A percentile compares a stretch with the other conserved stretches of the same genome.
Evolutionary conservation across 768 basidiomycete genomes (phyloP).

Genomic region (Pluteus cervinus): DNA sequence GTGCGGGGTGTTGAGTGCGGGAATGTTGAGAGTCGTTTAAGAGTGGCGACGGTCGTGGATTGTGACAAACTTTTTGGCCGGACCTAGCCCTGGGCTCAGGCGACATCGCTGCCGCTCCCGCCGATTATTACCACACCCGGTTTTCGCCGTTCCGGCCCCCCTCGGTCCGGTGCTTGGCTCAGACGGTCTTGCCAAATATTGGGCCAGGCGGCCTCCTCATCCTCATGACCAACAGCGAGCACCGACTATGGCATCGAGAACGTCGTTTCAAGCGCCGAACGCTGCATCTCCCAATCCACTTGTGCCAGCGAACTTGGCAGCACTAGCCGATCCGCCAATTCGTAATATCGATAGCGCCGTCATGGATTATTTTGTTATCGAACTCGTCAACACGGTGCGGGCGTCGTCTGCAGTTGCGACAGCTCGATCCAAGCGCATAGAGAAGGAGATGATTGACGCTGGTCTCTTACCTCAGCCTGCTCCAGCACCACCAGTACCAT

Average conservation of each 20-base stretch:
- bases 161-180: no score
- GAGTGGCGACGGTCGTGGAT: slow-evolving; percentile 11
- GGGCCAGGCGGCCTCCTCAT: no score
- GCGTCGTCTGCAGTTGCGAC: slow-evolving; percentile 70
- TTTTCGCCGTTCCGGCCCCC: no score
- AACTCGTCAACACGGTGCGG: slow-evolving; percentile 68
- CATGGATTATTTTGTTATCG: slow-evolving; percentile 86
- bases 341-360: slow-evolving; percentile 59
- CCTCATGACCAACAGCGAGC: no score
- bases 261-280: no score
- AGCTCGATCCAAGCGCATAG: slow-evolving; percentile 58
- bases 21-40: slow-evolving; percentile 12
- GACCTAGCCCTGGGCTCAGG: background rate
- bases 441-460: slow-evolving; percentile 75
- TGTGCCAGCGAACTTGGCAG: slow-evolving; percentile 15
- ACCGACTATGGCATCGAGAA: no score
- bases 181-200: no score
- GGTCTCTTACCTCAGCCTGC: slow-evolving; percentile 58
- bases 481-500: slow-evolving; percentile 30
- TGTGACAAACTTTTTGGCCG: background rate
- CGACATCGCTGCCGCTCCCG: no score
- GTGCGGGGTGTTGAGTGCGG: slow-evolving; percentile 38
- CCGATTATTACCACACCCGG: no score
- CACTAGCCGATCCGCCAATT: slow-evolving; percentile 58
- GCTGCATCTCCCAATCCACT: slow-evolving; percentile 3